Evolutionary conservation across 1,139 yeast species (phyloP).

Genomic region (Groenewaldozyma auringiensis): DNA sequence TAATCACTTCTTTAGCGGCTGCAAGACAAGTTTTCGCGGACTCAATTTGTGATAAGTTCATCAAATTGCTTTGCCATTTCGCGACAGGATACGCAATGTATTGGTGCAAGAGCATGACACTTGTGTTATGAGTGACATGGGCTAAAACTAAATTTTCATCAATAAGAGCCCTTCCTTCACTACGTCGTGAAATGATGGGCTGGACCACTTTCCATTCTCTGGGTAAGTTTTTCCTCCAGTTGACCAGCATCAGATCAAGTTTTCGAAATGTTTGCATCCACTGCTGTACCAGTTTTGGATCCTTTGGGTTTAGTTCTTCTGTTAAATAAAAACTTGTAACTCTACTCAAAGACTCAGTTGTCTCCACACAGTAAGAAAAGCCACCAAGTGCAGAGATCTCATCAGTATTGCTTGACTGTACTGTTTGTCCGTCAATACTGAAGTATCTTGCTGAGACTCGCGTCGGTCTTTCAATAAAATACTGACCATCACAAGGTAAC

Average conservation of each 20-base stretch:
- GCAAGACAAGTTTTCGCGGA: conserved; percentile 15
- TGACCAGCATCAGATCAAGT: conserved; percentile 17
- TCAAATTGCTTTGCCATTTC: conserved; percentile 5
- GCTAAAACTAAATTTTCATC: conserved; percentile 24
- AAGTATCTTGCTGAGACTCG: conserved; percentile 17
- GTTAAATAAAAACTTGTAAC: conserved; percentile 15
- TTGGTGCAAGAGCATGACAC: conserved; percentile 22
- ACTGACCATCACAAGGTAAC: conserved; percentile 18
- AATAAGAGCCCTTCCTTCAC: conserved; percentile 9
- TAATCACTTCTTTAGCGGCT: conserved; percentile 18
- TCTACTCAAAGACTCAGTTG: conserved; percentile 18
- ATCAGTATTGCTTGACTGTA: conserved; percentile 7
- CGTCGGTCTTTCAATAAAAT: conserved; percentile 7
- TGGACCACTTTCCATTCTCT: conserved; percentile 15
- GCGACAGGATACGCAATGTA: conserved; percentile 19
- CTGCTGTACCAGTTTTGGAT: background rate
- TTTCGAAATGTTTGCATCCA: conserved; percentile 16
- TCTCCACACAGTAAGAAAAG: conserved; percentile 21
- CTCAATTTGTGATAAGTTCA: conserved; percentile 8
- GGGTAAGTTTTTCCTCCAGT: conserved; percentile 20
- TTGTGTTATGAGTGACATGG: conserved; percentile 23
- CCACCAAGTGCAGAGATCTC: conserved; percentile 20
- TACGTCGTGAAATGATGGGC: conserved; percentile 6
- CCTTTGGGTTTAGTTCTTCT: conserved; percentile 1
- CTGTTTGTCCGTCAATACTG: conserved; percentile 12